Evolutionary conservation across 768 basidiomycete species (phyloP), one percentile per base, ranked within the genome.

Genomic region (Serendipita sp.): DNA sequence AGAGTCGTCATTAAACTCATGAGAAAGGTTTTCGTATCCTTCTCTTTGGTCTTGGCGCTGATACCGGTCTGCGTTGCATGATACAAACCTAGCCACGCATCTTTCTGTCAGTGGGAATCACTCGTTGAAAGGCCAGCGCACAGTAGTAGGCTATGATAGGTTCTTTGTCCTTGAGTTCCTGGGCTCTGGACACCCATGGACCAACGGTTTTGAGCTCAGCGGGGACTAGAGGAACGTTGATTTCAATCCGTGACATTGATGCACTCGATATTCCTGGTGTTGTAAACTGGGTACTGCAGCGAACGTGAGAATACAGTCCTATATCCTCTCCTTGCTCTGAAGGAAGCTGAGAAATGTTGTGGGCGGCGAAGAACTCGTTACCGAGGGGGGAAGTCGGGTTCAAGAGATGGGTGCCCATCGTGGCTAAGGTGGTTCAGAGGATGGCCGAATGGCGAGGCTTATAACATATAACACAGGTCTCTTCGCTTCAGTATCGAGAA

Each of bases 141-240:
- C 95, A 94, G 94, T 95, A 99, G 72, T 98, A 98, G 3, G 90
- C 82, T 71, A 98, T 83, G 63, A 94, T 78, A 3, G 91, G 89
- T 65, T 99, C 93, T 67, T 87, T 83, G 13, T 76, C 76, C 63
- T 80, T 83, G 69, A 97, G 79, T 73, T 99, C 96, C 65, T 91
- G 84, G 0, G 96, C 90, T 60, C 96, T 84, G 70, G 94, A 92
- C 18, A 98, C 78, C 74, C 83, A 95, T 1, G 92, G 88, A 3
- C 83, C 71, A 64, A 92, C 80, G 30, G 83, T 70, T 67, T 78
- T 78, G 66, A 78, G 72, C 64, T 76, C 77, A 13, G 67, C 41
- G 3, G 71, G 71, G 10, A 71, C 45, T 18, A 58, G 15, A 11
- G 67, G 66, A 16, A 68, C 54, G 51, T 66, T 47, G 18, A 51